A percentile compares a stretch with the other conserved stretches of the same genome.
phyloP scores from a whole-genome alignment of 1,284 basidiomycete genomes.

The Austroboletus niveus region DNA sequence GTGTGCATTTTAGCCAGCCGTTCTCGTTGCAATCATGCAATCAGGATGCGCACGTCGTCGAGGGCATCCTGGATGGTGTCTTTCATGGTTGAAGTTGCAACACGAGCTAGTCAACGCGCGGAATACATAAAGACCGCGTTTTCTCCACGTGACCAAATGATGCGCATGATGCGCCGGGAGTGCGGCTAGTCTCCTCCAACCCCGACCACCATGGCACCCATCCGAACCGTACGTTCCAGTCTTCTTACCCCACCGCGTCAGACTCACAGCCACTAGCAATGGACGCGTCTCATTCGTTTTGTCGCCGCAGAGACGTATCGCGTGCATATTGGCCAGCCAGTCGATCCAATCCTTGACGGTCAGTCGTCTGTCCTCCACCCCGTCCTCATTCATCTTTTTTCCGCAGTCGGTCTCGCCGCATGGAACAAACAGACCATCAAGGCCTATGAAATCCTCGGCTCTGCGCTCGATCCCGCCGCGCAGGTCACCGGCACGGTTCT shows the following conservation, averaged over 20 bases:
- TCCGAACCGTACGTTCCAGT: slow-evolving; percentile 47
- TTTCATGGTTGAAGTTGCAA: slow-evolving; percentile 35
- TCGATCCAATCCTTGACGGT: slow-evolving; percentile 67
- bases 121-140: slow-evolving; percentile 15
- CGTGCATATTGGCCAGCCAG: slow-evolving; percentile 77
- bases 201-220: slow-evolving; percentile 49
- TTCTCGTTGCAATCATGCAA: not conserved
- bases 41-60: slow-evolving; percentile 53
- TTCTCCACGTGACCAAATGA: slow-evolving; percentile 24
- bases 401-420: slow-evolving; percentile 65
- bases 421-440: slow-evolving; percentile 53
- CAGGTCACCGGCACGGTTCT: slow-evolving; percentile 60
- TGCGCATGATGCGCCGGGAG: slow-evolving; percentile 6
- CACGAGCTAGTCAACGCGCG: not conserved
- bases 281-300: slow-evolving; percentile 83
- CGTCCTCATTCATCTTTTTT: slow-evolving; percentile 5
- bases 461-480: slow-evolving; percentile 60
- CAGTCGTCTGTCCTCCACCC: slow-evolving; percentile 14
- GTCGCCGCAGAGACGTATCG: slow-evolving; percentile 72
- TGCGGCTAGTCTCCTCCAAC: slow-evolving; percentile 11
- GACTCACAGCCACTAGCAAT: slow-evolving; percentile 44
- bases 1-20: slow-evolving; percentile 10
- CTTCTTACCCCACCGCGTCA: too few species aligned
- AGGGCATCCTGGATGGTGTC: slow-evolving; percentile 56
- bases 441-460: slow-evolving; percentile 68